Evolutionary conservation across 2,329 filamentous ascomycete species (phyloP).

Genomic region (Aspergillus viridinutans): DNA sequence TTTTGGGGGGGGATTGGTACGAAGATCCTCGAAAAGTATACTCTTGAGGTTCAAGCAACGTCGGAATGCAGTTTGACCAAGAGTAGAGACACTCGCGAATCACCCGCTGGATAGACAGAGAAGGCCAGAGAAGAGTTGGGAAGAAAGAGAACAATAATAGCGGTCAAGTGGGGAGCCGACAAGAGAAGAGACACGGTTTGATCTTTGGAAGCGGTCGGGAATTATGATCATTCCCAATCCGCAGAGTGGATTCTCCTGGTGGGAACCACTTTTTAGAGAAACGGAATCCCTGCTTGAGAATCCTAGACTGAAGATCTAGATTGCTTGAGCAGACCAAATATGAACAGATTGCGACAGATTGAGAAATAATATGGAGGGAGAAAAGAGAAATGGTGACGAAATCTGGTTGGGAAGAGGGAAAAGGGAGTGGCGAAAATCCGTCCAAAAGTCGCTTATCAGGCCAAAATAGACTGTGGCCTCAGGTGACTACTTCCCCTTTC

Average conservation of each 20-base stretch:
- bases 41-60: neutral
- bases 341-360: neutral
- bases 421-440: constrained; percentile 1
- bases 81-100: neutral
- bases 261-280: neutral
- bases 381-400: neutral
- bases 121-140: neutral
- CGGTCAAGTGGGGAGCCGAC: constrained; percentile 3
- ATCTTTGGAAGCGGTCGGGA: neutral
- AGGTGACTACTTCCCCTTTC: constrained; percentile 3
- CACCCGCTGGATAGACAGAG: neutral
- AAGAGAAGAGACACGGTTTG: neutral
- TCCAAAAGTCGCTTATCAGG: constrained; percentile 1
- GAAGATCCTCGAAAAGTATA: neutral
- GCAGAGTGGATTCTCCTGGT: neutral
- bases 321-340: neutral
- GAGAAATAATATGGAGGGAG: neutral
- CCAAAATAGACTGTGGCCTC: neutral
- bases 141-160: constrained; percentile 1
- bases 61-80: neutral
- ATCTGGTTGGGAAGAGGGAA: neutral
- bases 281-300: neutral
- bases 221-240: neutral
- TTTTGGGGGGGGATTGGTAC: neutral
- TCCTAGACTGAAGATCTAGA: neutral